A percentile compares a stretch with the other conserved stretches of the same genome.
Evolutionary conservation across 2,329 filamentous ascomycete genomes (phyloP).

Genomic region (Ophiostoma ips): DNA sequence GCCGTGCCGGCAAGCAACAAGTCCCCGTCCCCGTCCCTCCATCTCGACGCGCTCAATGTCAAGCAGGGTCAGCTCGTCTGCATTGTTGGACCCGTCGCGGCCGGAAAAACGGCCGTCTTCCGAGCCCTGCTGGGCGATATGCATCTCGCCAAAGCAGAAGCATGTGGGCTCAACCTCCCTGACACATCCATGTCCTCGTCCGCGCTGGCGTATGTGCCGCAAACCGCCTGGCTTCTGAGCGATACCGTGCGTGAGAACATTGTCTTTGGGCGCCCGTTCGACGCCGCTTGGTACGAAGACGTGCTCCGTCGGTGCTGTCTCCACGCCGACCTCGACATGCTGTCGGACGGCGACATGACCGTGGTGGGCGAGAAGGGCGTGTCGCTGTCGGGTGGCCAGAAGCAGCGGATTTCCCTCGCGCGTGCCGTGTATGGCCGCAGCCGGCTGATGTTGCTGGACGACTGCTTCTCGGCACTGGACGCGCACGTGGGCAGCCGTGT

Average conservation of each 20-base stretch:
- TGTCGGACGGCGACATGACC: conserved; percentile 29
- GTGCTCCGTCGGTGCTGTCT: conserved; percentile 77
- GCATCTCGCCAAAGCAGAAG: conserved; percentile 12
- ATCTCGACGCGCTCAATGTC: conserved; percentile 4
- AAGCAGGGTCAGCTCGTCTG: conserved; percentile 9
- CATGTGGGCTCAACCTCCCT: conserved; percentile 12
- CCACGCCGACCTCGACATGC: conserved; percentile 70
- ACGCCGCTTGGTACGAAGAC: conserved; percentile 61
- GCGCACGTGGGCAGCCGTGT: conserved; percentile 41
- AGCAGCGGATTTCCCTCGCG: conserved; percentile 14
- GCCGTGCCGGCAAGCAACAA: too few species aligned
- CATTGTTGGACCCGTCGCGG: conserved; percentile 15
- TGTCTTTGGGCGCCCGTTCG: conserved; percentile 37
- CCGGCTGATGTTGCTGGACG: conserved; percentile 12
- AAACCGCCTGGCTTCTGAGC: conserved; percentile 54
- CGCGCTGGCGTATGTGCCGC: conserved; percentile 17
- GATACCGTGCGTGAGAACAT: conserved; percentile 34
- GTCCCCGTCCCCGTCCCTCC: too few species aligned
- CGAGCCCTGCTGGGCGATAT: conserved; percentile 16
- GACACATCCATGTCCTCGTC: conserved; percentile 6
- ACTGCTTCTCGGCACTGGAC: conserved; percentile 12
- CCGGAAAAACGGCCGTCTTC: conserved; percentile 16
- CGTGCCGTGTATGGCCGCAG: conserved; percentile 10
- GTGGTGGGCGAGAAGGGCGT: conserved; percentile 11
- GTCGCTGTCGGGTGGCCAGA: conserved; percentile 13